Conservation (phyloP, 2,329 filamentous ascomycete species). For the Ascochyta koolunga region DNA sequence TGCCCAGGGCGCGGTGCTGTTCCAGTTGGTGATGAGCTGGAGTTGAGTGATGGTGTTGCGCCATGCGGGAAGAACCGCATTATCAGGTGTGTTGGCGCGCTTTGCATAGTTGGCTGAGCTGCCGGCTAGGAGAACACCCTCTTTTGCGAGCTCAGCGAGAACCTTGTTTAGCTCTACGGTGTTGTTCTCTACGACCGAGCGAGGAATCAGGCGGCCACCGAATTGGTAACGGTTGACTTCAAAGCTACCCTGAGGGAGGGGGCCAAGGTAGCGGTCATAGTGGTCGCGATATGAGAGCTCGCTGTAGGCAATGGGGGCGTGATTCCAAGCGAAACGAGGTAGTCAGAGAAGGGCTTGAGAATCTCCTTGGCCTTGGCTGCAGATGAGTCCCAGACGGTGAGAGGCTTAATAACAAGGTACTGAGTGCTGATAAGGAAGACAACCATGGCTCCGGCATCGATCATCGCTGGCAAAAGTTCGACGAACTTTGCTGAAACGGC, state of each 20-base stretch:
- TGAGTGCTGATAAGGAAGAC: constrained; percentile 22
- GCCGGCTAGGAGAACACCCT: constrained; percentile 25
- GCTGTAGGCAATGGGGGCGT: constrained; percentile 28
- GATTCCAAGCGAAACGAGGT: constrained; percentile 25
- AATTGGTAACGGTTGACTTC: constrained; percentile 29
- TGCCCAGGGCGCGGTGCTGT: constrained; percentile 21
- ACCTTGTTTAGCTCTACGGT: constrained; percentile 22
- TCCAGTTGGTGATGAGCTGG: constrained; percentile 29
- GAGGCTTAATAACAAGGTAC: constrained; percentile 22
- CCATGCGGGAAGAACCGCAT: constrained; percentile 35
- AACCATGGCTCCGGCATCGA: constrained; percentile 29
- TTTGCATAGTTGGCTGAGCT: constrained; percentile 25
- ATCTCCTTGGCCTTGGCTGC: constrained; percentile 25
- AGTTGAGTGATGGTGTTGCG: constrained; percentile 25
- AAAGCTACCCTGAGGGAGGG: constrained; percentile 30
- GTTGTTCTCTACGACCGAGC: constrained; percentile 24
- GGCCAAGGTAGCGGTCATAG: constrained; percentile 33
- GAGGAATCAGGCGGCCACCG: constrained; percentile 27
- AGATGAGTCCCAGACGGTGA: constrained; percentile 23
- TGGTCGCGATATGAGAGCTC: constrained; percentile 34
- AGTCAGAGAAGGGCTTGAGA: constrained; percentile 30
- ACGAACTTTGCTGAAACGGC: constrained; percentile 17
- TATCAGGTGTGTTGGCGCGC: constrained; percentile 19
- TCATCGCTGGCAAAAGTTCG: constrained; percentile 25
- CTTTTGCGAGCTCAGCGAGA: constrained; percentile 18